phyloP scores from a whole-genome alignment of 352 stramenopile genomes.

The Phytophthora idaei region DNA sequence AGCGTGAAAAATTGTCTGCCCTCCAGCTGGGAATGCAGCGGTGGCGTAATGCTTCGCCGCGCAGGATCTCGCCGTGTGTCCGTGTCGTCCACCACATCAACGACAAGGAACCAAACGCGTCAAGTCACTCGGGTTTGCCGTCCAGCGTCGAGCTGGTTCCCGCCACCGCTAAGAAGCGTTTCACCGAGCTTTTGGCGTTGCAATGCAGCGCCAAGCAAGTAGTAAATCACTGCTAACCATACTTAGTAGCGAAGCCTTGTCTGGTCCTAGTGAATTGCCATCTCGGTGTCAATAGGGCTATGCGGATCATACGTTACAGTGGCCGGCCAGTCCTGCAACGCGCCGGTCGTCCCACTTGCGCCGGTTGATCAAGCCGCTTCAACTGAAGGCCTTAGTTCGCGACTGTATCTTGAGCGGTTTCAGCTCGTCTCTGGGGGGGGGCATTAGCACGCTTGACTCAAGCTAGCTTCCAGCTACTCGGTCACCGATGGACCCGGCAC shows the following conservation, averaged over 20 bases:
- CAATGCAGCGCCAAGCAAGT: not conserved
- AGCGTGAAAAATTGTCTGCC: constrained; percentile 4
- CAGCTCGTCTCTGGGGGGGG: constrained; percentile 6
- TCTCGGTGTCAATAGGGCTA: no score
- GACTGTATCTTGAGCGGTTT: constrained; percentile 32
- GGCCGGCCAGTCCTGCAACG: not conserved
- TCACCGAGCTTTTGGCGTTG: no score
- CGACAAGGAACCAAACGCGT: not conserved
- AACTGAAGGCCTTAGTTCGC: not conserved
- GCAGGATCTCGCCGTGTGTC: constrained; percentile 8
- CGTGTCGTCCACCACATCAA: not conserved
- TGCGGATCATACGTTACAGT: no score
- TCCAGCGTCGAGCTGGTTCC: not conserved
- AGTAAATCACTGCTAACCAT: not conserved
- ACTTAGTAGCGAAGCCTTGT: not conserved
- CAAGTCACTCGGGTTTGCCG: not conserved
- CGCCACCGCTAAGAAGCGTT: no score
- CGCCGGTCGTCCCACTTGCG: not conserved
- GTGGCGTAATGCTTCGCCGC: constrained; percentile 19
- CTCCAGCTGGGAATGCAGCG: constrained; percentile 27
- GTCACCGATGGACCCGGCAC: constrained; percentile 12
- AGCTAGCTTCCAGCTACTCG: not conserved
- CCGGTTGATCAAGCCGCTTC: not conserved
- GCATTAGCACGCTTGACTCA: constrained; percentile 12
- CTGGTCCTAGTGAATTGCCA: no score